A percentile compares a stretch with the other conserved stretches of the same genome.
These are phyloP conservation scores for Saccharomyces hybrid DNA, from an alignment of 1,139 yeast species.

Conservation along the genomic window DNA sequence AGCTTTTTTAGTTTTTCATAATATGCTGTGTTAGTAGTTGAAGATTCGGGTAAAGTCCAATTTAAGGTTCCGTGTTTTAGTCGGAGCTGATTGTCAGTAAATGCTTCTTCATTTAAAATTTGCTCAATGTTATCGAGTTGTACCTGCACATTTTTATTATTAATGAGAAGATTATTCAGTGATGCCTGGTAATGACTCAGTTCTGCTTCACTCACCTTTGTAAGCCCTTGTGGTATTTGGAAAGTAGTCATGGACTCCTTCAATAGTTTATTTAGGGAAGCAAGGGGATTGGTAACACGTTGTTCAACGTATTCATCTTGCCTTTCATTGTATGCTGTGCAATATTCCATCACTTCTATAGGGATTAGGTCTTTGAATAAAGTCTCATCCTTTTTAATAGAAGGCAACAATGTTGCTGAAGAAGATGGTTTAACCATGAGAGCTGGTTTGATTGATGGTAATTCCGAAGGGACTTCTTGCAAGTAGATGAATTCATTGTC, in stretches of 20 bases:
- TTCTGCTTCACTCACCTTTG: slow-evolving; percentile 5
- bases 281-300: slow-evolving; percentile 46
- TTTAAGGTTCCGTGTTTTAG: slow-evolving; percentile 40
- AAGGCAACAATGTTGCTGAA: slow-evolving; percentile 26
- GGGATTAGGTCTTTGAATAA: slow-evolving; percentile 61
- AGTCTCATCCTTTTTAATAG: background rate
- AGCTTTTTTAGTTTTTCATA: slow-evolving; percentile 39
- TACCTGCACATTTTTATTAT: slow-evolving; percentile 8
- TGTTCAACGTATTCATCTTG: slow-evolving; percentile 49
- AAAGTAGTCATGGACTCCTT: slow-evolving; percentile 13
- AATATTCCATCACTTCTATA: slow-evolving; percentile 54
- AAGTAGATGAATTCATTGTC: slow-evolving; percentile 78
- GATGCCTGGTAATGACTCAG: slow-evolving; percentile 11
- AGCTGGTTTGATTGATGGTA: slow-evolving; percentile 43
- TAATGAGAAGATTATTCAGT: slow-evolving; percentile 12
- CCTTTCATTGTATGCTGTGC: slow-evolving; percentile 63
- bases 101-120: slow-evolving; percentile 43
- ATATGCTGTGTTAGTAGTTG: slow-evolving; percentile 36
- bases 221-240: slow-evolving; percentile 7
- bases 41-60: slow-evolving; percentile 44
- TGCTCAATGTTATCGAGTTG: slow-evolving; percentile 39
- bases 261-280: slow-evolving; percentile 43
- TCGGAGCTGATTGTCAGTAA: slow-evolving; percentile 49
- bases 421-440: slow-evolving; percentile 49
- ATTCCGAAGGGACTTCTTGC: slow-evolving; percentile 50